Base-by-base conservation (phyloP, 2,329 filamentous ascomycete genomes). In the Trichoderma sp. region DNA sequence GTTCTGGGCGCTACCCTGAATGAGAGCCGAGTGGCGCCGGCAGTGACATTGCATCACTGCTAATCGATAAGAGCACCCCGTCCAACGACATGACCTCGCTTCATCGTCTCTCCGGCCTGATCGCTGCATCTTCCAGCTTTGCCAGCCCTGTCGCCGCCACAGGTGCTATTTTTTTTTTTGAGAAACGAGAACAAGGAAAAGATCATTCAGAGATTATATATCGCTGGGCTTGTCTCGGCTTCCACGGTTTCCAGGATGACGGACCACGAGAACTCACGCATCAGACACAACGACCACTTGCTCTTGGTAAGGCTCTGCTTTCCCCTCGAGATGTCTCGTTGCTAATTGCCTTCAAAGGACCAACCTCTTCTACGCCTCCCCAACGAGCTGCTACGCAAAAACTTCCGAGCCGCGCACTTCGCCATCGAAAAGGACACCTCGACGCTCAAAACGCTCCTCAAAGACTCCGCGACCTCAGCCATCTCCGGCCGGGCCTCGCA, bases 341-440 rank as follows among this genome's bases (percentile, higher is more conserved):
- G 56, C 65, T 63, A 32, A 67, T 43, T n/a, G n/a, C n/a, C n/a
- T n/a, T 14, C 55, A 26, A 72, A 95, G 94, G 96, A 99, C 77
- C 95, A 98, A 86, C 91, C 95, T 4, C 91, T 98, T 73, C 89
- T 99, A 73, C 93, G 94, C 39, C 89, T 98, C 26, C 96, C 96
- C 21, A 91, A 95, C 80, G 96, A 98, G 78, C 91, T 97, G 68
- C 90, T 96, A 26, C 91, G 94, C 68, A 95, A 96, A 79, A 98
- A 97, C 82, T 96, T 98, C 82, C 96, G 97, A 75, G 89, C 90
- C 4, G 91, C 91, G 54, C 92, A 94, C 78, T 89, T 91, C 76
- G 84, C 88, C 72, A 87, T 94, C 78, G 92, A 95, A 77, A 90
- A 90, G 77, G 89, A 92, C 73, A 88, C 87, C 71, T 84, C 85